phyloP scores from a whole-genome alignment of 179 eudicot species.

The Amaranthus tricolor region DNA sequence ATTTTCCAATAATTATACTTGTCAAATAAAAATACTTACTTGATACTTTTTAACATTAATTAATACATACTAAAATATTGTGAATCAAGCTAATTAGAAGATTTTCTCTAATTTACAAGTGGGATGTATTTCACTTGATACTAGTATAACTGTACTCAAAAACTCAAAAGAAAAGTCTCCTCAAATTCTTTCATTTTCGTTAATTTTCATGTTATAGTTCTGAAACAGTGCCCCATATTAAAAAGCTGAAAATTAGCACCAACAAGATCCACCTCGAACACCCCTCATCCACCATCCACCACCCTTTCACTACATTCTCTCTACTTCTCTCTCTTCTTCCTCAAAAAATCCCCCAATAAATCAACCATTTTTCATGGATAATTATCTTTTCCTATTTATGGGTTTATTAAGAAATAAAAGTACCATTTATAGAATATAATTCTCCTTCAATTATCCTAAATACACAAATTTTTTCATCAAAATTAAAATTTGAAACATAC shows the following conservation, averaged over 20 bases:
- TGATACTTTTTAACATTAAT: too few relatives aligned
- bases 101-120: too few relatives aligned
- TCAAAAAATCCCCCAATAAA: neutral
- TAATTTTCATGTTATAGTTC: neutral
- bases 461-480: slow-evolving; percentile 9
- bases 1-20: too few relatives aligned
- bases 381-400: neutral
- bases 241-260: slow-evolving; percentile 41
- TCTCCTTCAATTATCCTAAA: neutral
- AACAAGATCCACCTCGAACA: slow-evolving; percentile 92
- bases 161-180: slow-evolving; percentile 19
- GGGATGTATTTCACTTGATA: too few relatives aligned
- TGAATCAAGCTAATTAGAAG: too few relatives aligned
- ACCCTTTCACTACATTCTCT: slow-evolving; percentile 19
- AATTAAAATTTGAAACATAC: slow-evolving; percentile 24
- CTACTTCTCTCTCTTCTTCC: neutral
- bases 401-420: neutral
- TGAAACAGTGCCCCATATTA: slow-evolving; percentile 27
- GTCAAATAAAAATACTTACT: too few relatives aligned
- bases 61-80: too few relatives aligned
- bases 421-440: neutral
- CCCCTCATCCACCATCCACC: slow-evolving; percentile 32
- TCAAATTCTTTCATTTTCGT: neutral
- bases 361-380: neutral
- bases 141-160: slow-evolving; percentile 11